Evolutionary conservation across 73 alveolate species (phyloP).

Genomic region (Stentor coeruleus): DNA sequence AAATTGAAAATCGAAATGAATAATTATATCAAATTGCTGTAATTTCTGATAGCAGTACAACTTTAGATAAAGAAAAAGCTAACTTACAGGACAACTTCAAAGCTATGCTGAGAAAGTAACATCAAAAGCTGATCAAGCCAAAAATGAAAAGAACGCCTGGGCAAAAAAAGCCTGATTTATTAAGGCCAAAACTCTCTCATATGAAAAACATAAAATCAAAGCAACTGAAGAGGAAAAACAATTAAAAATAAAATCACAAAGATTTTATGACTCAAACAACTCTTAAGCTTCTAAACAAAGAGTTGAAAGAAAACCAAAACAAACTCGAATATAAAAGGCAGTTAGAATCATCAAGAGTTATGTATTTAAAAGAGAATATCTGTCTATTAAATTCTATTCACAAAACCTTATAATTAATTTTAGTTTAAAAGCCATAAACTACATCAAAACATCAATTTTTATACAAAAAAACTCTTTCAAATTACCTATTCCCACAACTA

Average conservation of each 20-base stretch:
- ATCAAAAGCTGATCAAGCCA: not conserved
- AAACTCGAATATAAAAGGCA: not conserved
- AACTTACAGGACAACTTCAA: not conserved
- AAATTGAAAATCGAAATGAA: not conserved
- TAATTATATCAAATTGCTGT: not conserved
- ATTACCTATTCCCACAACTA: too few species aligned
- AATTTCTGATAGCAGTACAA: not conserved
- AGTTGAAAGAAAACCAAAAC: not conserved
- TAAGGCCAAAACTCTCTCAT: not conserved
- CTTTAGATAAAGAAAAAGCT: not conserved
- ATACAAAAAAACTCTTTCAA: too few species aligned
- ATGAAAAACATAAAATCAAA: not conserved
- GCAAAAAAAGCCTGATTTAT: not conserved
- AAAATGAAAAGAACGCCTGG: not conserved
- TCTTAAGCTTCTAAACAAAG: not conserved
- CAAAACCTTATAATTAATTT: too few species aligned
- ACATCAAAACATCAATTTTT: too few species aligned
- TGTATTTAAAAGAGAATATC: not conserved
- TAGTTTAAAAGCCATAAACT: too few species aligned
- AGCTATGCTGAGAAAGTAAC: not conserved
- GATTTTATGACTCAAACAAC: not conserved
- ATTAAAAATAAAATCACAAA: not conserved
- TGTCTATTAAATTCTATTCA: not conserved
- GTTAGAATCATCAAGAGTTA: not conserved
- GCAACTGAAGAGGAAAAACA: not conserved